Base-by-base conservation (phyloP, 2,329 filamentous ascomycete genomes). In the Talaromyces sp. region DNA sequence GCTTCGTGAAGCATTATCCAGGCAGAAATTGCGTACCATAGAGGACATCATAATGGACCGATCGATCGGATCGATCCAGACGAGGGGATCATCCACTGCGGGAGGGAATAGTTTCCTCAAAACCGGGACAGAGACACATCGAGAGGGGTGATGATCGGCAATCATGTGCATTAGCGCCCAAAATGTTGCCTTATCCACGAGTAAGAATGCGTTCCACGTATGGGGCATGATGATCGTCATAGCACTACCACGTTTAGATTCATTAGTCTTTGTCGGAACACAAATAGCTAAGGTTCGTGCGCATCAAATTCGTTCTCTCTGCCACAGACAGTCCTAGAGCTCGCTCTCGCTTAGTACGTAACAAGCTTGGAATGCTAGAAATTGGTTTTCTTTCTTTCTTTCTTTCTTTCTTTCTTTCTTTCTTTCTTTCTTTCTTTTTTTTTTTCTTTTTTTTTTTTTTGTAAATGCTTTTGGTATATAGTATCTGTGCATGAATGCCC, bases 61-160 rank as follows among this genome's bases (percentile, higher is more conserved):
- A 47, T 14, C 44, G 32, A 37, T 47, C 32, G 6, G 29, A 37
- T 30, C 24, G 16, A 45, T 32, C 40, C 40, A 14, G 22, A 29
- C 44, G 37, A 47, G 33, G 19, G 9, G 13, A 44, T 22, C 29
- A 13, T 36, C 42, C 16, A 44, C 44, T 19, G 32, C 33, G 30
- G 33, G 32, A 3, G n/a, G 6, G 14, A 47, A 37, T 47, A 47
- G 44, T 47, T 47, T 36, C 32, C 44, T 29, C 32, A 27, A 36
- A 24, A 37, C 32, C 30, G 44, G 44, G 32, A 47, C 33, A 36
- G 33, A 36, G 11, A 36, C 11, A n/a, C 29, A 3, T 16, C 33
- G 33, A 8, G 3, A 6, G 17, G 8, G 33, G 13, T 14, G 33
- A 16, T 6, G 33, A 36, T 36, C 33, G n/a, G 8, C 33, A 16